phyloP scores from a whole-genome alignment of 805 yeast genomes.

The Wickerhamomyces mucosus region DNA sequence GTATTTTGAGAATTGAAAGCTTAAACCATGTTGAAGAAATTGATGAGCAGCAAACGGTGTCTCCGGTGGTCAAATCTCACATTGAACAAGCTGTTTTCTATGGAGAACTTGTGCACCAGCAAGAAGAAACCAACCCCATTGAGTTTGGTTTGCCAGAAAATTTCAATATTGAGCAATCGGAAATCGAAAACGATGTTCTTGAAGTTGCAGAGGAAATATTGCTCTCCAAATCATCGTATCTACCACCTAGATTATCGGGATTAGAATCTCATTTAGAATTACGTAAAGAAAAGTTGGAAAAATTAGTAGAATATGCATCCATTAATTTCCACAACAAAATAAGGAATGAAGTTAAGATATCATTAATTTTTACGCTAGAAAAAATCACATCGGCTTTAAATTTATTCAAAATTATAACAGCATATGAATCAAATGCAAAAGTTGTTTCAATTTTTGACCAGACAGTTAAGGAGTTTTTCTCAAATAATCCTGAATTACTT shows the following conservation, averaged over 20 bases:
- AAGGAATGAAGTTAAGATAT: conserved; percentile 26
- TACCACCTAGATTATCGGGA: conserved; percentile 44
- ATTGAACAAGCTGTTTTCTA: conserved; percentile 80
- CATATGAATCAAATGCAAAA: conserved; percentile 1
- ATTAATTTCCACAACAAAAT: conserved; percentile 34
- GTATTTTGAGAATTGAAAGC: conserved; percentile 53
- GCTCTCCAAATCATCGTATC: conserved; percentile 42
- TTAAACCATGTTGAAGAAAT: conserved; percentile 16
- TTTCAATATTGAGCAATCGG: conserved; percentile 27
- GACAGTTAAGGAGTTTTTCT: conserved; percentile 3
- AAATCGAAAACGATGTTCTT: conserved; percentile 41
- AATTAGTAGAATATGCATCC: conserved; percentile 35
- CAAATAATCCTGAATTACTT: conserved; percentile 17
- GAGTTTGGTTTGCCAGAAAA: conserved; percentile 36
- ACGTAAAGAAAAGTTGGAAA: conserved; percentile 35
- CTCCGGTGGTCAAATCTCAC: conserved; percentile 43
- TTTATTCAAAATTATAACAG: conserved; percentile 6
- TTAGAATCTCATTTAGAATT: conserved; percentile 40
- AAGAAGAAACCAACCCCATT: conserved; percentile 32
- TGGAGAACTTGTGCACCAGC: conserved; percentile 25
- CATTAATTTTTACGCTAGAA: conserved; percentile 30
- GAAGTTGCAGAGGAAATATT: conserved; percentile 48
- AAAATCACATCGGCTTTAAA: conserved; percentile 35
- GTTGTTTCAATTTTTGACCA: conserved; percentile 4
- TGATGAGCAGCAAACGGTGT: conserved; percentile 13